Base-by-base conservation (phyloP, 140 eudicot genomes). In the Ambrosia hybrid region DNA sequence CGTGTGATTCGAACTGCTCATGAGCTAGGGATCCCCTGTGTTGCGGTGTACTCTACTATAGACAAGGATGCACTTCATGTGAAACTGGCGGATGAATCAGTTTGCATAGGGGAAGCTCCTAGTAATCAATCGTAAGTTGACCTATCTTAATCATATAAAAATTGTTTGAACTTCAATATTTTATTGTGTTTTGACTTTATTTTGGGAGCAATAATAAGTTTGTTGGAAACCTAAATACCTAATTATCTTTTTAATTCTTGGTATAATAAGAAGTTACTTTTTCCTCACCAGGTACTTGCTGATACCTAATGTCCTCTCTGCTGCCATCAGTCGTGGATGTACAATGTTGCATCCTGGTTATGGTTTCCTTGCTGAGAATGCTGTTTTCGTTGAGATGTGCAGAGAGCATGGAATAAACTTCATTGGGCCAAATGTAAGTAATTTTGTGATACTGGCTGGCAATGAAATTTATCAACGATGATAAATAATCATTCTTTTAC, bases 291-390 rank as follows among this genome's bases (percentile, higher is more conserved):
- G 99, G 89, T 93, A 93, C 75, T 84, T 93, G 74, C 80, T 90
- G 90, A 85, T 87, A 72, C 90, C 91, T 70, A 90, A 88, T 86
- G 99, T 93, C 55, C 81, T 93, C 26, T 86, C 97, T 41, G 99
- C 99, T 81, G 99, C 99, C 56, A 82, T 83, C 57, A 90, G 92
- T 73, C 91, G 94, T 56, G 94, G 96, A 69, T 93, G 97, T 79
- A 93, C 97, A 10, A 93, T 93, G 99, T 82, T 93, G 79, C 99
- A 93, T 78, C 99, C 99, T 81, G 99, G 99, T 81, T 93, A 93
- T 83, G 99, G 96, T 38, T 93, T 93, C 81, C 99, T 93, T 71
- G 73, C 99, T 59, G 99, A 93, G 80, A 93, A 93, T 86, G 99
- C 99, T 71, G 79, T 21, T 79, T 93, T 93, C 88, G 99, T 93